These are phyloP conservation scores for Lasiosphaeria hispida DNA, from an alignment of 495 filamentous ascomycete species.

Conservation along the genomic window DNA sequence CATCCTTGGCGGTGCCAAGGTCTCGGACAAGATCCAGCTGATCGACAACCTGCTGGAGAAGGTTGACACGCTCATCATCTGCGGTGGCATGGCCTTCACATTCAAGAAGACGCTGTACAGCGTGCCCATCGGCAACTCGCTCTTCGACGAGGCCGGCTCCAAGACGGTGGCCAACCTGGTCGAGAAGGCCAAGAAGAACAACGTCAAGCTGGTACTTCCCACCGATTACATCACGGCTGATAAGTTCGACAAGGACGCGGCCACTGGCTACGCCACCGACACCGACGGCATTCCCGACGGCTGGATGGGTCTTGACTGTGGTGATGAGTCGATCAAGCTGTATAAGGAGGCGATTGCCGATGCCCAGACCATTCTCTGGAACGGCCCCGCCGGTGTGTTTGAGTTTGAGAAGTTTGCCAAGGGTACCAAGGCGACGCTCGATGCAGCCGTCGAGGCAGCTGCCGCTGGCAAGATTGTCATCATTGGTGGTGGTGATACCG, in stretches of 20 bases:
- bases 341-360: conserved; percentile 81
- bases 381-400: conserved; percentile 95
- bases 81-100: conserved; percentile 98
- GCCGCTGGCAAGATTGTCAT: conserved; percentile 87
- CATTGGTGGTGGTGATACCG: conserved; percentile 97
- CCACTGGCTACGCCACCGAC: conserved; percentile 79
- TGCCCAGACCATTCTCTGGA: conserved; percentile 98
- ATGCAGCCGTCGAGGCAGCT: conserved; percentile 77
- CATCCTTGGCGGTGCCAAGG: conserved; percentile 96
- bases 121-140: conserved; percentile 83
- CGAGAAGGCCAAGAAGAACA: conserved; percentile 94
- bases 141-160: conserved; percentile 93
- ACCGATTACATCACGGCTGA: conserved; percentile 94
- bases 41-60: conserved; percentile 98
- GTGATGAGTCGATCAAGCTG: conserved; percentile 77
- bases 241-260: conserved; percentile 87
- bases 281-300: conserved; percentile 88
- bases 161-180: conserved; percentile 87
- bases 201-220: conserved; percentile 90
- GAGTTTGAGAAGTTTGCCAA: conserved; percentile 92
- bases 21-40: conserved; percentile 98
- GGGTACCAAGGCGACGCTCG: conserved; percentile 85
- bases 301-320: conserved; percentile 96
- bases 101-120: conserved; percentile 97
- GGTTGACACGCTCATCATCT: conserved; percentile 94